Percentiles rank a stretch among this genome's conserved stretches.
phyloP scores from a whole-genome alignment of 2,329 filamentous ascomycete species.

The Microdochium bolleyi region DNA sequence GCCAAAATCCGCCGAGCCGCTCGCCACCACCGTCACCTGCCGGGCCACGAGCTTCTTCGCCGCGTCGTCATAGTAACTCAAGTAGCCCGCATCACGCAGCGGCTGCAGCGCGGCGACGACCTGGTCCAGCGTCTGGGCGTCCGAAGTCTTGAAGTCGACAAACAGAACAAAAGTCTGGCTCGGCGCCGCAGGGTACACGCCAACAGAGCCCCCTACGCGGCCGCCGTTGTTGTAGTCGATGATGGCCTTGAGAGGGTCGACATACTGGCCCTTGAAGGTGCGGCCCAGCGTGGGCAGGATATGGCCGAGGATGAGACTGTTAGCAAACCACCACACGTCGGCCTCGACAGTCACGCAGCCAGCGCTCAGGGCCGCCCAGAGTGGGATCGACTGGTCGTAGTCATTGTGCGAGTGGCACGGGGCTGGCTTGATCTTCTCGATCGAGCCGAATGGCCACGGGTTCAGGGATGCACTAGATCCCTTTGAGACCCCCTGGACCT shows the following conservation, averaged over 20 bases:
- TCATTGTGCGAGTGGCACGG: conserved; percentile 20
- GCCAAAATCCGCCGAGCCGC: conserved; percentile 16
- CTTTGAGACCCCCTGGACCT: conserved; percentile 13
- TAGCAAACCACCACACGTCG: conserved; percentile 14
- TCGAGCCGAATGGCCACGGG: conserved; percentile 17
- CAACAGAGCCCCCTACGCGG: conserved; percentile 3
- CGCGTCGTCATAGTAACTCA: conserved; percentile 12
- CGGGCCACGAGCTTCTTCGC: conserved; percentile 9
- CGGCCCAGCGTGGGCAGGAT: conserved; percentile 11
- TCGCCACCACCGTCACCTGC: conserved; percentile 17
- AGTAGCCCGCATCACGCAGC: conserved; percentile 17
- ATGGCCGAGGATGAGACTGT: conserved; percentile 16
- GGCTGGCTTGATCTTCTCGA: conserved; percentile 12
- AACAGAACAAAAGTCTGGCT: conserved; percentile 14
- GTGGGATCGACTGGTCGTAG: conserved; percentile 15
- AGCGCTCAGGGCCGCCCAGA: conserved; percentile 15
- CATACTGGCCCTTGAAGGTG: conserved; percentile 15
- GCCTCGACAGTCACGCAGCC: conserved; percentile 18
- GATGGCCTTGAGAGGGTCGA: conserved; percentile 15
- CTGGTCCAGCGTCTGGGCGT: conserved; percentile 13
- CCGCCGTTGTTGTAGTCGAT: conserved; percentile 17
- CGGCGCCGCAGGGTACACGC: conserved; percentile 12
- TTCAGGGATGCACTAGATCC: conserved; percentile 13
- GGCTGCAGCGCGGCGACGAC: conserved; percentile 16
- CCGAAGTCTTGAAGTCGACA: conserved; percentile 19